These are phyloP conservation scores for Luzula sylvatica DNA, from an alignment of 176 grass and related monocot genomes.

Conservation along the genomic window DNA sequence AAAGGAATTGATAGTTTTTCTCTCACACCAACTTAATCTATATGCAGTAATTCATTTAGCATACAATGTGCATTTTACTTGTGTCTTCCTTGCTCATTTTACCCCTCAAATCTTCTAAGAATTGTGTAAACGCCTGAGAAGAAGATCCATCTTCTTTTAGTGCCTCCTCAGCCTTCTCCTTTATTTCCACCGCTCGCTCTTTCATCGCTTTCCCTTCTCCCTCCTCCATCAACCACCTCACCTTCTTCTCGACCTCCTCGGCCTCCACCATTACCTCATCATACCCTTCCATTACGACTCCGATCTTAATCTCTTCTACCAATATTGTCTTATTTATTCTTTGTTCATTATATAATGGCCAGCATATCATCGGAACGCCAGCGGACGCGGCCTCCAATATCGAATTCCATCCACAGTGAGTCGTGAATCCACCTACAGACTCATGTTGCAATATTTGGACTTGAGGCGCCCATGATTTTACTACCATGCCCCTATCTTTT, in stretches of 20 bases:
- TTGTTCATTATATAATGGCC: slow-evolving; percentile 74
- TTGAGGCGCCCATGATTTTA: slow-evolving; percentile 60
- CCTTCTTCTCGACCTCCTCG: too few species aligned
- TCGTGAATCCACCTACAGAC: slow-evolving; percentile 46
- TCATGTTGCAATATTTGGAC: slow-evolving; percentile 32
- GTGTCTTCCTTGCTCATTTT: neutral
- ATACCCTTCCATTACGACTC: slow-evolving; percentile 42
- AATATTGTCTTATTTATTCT: slow-evolving; percentile 58
- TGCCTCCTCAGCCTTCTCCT: too few species aligned
- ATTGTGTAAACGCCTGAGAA: too few species aligned
- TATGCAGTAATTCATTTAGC: too few species aligned
- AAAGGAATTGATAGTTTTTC: too few species aligned
- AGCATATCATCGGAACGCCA: slow-evolving; percentile 49
- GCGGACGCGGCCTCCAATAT: slow-evolving; percentile 35
- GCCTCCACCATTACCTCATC: slow-evolving; percentile 31
- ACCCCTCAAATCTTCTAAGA: too few species aligned
- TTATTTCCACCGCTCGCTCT: too few species aligned
- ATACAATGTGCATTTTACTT: too few species aligned
- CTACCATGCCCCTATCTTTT: slow-evolving; percentile 25
- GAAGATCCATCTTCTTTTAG: too few species aligned
- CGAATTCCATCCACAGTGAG: slow-evolving; percentile 75
- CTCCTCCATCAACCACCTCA: too few species aligned
- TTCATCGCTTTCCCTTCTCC: too few species aligned
- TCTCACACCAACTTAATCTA: too few species aligned
- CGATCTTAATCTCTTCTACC: slow-evolving; percentile 43